Conservation (phyloP, 495 filamentous ascomycete species). For the Tuber brumale region DNA sequence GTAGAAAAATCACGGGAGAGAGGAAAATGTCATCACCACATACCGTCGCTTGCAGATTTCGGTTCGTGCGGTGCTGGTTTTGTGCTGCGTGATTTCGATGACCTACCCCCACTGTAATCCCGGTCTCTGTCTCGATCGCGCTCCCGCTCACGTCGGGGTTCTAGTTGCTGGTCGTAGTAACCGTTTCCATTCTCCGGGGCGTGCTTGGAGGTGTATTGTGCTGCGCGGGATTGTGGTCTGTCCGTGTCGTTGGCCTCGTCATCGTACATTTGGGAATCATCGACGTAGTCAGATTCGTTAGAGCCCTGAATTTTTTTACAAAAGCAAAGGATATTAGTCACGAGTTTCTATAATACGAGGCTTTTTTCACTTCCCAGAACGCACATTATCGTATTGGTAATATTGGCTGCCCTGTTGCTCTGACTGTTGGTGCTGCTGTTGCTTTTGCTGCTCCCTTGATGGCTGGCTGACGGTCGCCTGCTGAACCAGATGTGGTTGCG, state of each 20-base stretch:
- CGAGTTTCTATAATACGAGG: slow-evolving; percentile 27
- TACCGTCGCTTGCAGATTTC: slow-evolving; percentile 25
- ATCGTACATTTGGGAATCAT: slow-evolving; percentile 54
- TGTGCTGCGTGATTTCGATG: slow-evolving; percentile 9
- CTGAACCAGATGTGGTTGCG: slow-evolving; percentile 77
- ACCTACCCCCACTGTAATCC: slow-evolving; percentile 13
- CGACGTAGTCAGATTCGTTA: slow-evolving; percentile 51
- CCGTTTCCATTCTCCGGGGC: slow-evolving; percentile 44
- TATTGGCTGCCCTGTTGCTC: slow-evolving; percentile 47
- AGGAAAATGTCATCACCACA: slow-evolving; percentile 21
- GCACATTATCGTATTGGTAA: slow-evolving; percentile 44
- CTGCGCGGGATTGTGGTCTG: slow-evolving; percentile 50
- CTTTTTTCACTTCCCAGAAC: slow-evolving; percentile 1
- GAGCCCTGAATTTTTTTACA: slow-evolving; percentile 35
- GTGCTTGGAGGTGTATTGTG: slow-evolving; percentile 48
- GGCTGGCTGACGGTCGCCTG: slow-evolving; percentile 61
- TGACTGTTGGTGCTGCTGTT: slow-evolving; percentile 51
- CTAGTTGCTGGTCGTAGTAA: slow-evolving; percentile 41
- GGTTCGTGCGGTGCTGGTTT: slow-evolving; percentile 4
- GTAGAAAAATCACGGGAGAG: neutral
- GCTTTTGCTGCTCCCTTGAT: slow-evolving; percentile 57
- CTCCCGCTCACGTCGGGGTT: slow-evolving; percentile 12
- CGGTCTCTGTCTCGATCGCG: slow-evolving; percentile 9
- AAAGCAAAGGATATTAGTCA: slow-evolving; percentile 24
- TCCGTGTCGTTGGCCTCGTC: slow-evolving; percentile 50